Base-by-base conservation (phyloP, 2,329 filamentous ascomycete species). In the Gaeumannomyces tritici region DNA sequence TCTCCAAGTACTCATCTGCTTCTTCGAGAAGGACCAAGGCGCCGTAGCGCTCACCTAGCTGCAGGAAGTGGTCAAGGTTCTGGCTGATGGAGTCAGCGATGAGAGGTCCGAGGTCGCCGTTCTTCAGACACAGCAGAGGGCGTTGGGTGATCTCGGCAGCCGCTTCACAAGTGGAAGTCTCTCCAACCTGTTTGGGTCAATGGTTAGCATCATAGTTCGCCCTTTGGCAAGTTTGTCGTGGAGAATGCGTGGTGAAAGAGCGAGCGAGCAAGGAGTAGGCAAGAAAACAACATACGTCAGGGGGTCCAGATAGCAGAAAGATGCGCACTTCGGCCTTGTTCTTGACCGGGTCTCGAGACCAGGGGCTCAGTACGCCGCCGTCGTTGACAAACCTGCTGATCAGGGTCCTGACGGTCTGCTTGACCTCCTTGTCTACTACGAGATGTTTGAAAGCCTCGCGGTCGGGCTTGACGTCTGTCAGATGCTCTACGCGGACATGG, bases 1-100 rank as follows among this genome's bases (percentile, higher is more conserved):
- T 71, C 70, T 85, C 81, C 11, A 87, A 78, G 70, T 83, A 86
- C 24, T 85, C 81, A 62, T 86, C 84, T 3, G 82, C 82, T 70
- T 87, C 83, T 68, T 86, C 83, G 5, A 86, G 74, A 3, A 86
- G 75, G 8, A 84, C 75, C 7, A 85, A 75, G 51, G 77, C 81
- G 24, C 75, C 77, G 71, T 78, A 83, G 9, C 76, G 77, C 69
- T 79, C 77, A 55, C 74, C 81, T 4, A 83, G 74, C 55, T 77
- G 69, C 12, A 83, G 73, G 70, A 80, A 80, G 70, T 79, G 79
- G 62, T 74, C 73, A 18, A 81, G 76, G 62, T 76, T 76, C 31
- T 70, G 65, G 68, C 81, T 78, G 29, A 81, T 75, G 26, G 9
- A 15, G 1, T 70, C 66, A 55, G 66, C 67, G 7, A 73, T 69